Percentiles rank a stretch among this genome's conserved stretches.
phyloP scores from a whole-genome alignment of 805 yeast species.

The Yamadazyma olivae region DNA sequence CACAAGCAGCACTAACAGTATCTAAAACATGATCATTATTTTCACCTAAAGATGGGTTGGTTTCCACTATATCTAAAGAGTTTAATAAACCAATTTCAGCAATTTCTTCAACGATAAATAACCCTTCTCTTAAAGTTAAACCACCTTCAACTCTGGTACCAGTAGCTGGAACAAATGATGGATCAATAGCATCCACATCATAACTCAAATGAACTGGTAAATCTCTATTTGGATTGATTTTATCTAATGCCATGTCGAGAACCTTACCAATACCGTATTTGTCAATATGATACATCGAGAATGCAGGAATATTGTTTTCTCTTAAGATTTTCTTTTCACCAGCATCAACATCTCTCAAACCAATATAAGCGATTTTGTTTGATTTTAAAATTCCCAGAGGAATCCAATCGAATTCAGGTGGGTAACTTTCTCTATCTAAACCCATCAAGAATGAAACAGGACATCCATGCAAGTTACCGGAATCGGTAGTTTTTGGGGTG shows the following conservation, averaged over 20 bases:
- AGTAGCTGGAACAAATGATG: conserved; percentile 90
- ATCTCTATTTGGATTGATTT: conserved; percentile 65
- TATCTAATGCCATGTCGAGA: conserved; percentile 83
- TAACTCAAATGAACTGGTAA: conserved; percentile 84
- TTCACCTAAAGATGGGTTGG: conserved; percentile 86
- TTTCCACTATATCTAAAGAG: conserved; percentile 90
- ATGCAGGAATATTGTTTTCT: conserved; percentile 75
- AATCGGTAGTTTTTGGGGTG: conserved; percentile 75
- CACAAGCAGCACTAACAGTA: conserved; percentile 87
- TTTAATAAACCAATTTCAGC: conserved; percentile 87
- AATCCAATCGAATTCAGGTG: conserved; percentile 80
- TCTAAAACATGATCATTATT: conserved; percentile 71
- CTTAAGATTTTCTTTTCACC: conserved; percentile 77
- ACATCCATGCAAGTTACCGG: conserved; percentile 95
- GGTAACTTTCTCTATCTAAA: conserved; percentile 61
- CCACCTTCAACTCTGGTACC: conserved; percentile 99
- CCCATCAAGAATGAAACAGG: conserved; percentile 93
- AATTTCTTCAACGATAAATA: conserved; percentile 86
- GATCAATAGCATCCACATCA: conserved; percentile 97
- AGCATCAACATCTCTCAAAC: conserved; percentile 87
- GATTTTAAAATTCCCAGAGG: conserved; percentile 58
- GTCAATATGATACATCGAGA: conserved; percentile 94
- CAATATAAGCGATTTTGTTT: conserved; percentile 82
- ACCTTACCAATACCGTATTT: conserved; percentile 90
- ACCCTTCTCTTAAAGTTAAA: conserved; percentile 87